A percentile compares a stretch with the other conserved stretches of the same genome.
These are phyloP conservation scores for Kodamaea sagamina DNA, from an alignment of 805 yeast species.

Conservation along the genomic window DNA sequence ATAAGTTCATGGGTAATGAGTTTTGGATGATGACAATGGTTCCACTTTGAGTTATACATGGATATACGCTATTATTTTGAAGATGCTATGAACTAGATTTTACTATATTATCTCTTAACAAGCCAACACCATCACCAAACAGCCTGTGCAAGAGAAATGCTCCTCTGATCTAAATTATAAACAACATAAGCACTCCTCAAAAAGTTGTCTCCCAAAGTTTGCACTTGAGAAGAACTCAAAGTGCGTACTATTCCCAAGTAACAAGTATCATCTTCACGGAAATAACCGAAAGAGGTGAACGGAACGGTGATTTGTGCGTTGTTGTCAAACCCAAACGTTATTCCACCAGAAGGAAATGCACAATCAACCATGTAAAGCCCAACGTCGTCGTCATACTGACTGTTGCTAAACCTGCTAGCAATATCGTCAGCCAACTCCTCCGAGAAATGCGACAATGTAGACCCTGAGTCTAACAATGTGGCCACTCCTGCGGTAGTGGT, in stretches of 20 bases:
- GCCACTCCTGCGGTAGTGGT: conserved; percentile 23
- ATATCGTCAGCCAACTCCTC: conserved; percentile 13
- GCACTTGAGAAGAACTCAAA: not conserved
- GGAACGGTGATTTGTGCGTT: conserved; percentile 1
- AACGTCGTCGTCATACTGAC: not conserved
- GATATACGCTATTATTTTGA: too few relatives aligned
- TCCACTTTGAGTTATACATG: too few relatives aligned
- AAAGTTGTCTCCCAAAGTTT: conserved; percentile 31
- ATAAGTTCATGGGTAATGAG: too few relatives aligned
- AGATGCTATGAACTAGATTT: too few relatives aligned
- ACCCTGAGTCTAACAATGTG: conserved; percentile 24
- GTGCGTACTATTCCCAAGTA: conserved; percentile 10
- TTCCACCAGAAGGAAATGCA: not conserved
- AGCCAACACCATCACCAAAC: conserved; percentile 10
- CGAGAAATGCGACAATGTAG: conserved; percentile 11
- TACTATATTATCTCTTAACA: too few relatives aligned
- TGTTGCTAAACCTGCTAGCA: conserved; percentile 15
- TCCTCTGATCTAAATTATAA: conserved; percentile 26
- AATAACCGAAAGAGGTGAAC: not conserved
- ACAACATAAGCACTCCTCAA: conserved; percentile 29
- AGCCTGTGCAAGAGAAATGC: conserved; percentile 27
- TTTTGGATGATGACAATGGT: too few relatives aligned
- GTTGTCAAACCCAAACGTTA: conserved; percentile 4
- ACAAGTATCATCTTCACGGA: not conserved
- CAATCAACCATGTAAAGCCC: conserved; percentile 9